phyloP scores from a whole-genome alignment of 1,284 basidiomycete genomes.

The Grifola frondosa region DNA sequence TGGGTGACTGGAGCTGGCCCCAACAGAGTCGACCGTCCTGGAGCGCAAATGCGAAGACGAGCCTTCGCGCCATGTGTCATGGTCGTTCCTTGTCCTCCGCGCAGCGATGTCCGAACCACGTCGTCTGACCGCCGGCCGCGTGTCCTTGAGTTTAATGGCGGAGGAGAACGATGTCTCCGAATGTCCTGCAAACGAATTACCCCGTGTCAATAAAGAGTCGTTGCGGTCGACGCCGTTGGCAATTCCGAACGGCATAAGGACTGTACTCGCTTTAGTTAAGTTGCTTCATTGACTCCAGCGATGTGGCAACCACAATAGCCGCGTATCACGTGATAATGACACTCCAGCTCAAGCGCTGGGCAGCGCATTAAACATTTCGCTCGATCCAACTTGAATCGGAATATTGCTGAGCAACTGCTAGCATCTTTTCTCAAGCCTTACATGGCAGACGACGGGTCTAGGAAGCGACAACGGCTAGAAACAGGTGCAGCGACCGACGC shows the following conservation, averaged over 20 bases:
- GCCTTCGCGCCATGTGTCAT: conserved; percentile 21
- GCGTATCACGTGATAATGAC: no score
- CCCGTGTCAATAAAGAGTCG: background rate
- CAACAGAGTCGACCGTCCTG: conserved; percentile 20
- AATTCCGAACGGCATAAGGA: conserved; percentile 9
- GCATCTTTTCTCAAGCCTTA: no score
- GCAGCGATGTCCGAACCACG: conserved; percentile 28
- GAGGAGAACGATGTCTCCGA: conserved; percentile 29
- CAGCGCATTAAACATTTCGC: no score
- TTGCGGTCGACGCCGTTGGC: background rate
- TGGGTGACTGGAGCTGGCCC: conserved; percentile 14
- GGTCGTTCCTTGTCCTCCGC: conserved; percentile 23
- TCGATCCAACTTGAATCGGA: no score
- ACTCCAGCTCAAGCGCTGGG: no score
- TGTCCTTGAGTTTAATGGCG: conserved; percentile 25
- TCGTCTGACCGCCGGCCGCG: conserved; percentile 25
- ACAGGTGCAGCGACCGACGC: no score
- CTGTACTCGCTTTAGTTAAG: no score
- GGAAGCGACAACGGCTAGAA: no score
- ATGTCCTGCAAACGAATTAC: conserved; percentile 21
- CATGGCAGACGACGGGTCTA: no score
- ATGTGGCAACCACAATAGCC: no score
- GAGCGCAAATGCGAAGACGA: conserved; percentile 23
- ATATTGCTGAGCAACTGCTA: no score
- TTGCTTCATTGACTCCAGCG: no score